phyloP scores from a whole-genome alignment of 148 eudicot genomes.

The Fallopia convolvulus region DNA sequence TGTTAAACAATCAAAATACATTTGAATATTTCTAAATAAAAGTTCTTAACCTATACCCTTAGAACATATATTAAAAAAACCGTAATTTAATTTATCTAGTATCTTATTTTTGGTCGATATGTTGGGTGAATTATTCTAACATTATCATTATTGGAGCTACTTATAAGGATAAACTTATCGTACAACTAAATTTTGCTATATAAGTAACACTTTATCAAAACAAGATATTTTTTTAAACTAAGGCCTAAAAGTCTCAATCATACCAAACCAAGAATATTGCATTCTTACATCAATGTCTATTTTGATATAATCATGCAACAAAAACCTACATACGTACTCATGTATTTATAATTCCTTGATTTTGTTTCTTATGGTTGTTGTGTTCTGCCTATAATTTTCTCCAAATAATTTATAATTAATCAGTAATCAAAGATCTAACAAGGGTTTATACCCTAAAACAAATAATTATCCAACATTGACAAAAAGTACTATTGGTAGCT shows the following conservation, averaged over 20 bases:
- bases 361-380: conserved; percentile 10
- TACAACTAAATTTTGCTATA: background rate
- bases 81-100: too few species aligned
- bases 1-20: too few species aligned
- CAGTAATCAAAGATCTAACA: background rate
- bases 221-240: background rate
- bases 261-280: conserved; percentile 9
- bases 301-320: background rate
- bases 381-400: background rate
- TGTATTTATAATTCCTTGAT: conserved; percentile 5
- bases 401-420: background rate
- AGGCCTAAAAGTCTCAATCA: background rate
- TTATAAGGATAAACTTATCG: background rate
- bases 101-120: too few species aligned
- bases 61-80: too few species aligned
- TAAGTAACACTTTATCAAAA: background rate
- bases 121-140: too few species aligned
- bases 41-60: too few species aligned
- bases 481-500: background rate
- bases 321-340: background rate
- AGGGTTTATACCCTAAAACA: background rate
- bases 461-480: background rate
- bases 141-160: background rate
- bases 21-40: too few species aligned
- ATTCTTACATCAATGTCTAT: background rate